Conservation (phyloP, 371 early-diverging fungal species). For the Syncephalastrum racemosum region DNA sequence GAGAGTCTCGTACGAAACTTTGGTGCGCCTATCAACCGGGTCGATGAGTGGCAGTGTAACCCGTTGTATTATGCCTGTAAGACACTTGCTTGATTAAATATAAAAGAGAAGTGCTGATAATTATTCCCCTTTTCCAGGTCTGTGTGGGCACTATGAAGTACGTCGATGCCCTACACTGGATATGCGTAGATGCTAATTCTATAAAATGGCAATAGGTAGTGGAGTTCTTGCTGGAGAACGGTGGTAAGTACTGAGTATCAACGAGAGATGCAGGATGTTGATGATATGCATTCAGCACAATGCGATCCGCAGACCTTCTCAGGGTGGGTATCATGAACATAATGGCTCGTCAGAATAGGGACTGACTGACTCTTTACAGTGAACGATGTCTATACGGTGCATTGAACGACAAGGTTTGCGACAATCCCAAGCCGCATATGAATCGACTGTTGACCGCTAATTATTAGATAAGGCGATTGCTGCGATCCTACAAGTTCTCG, state of each 20-base stretch:
- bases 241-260: conserved; percentile 12
- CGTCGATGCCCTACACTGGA: neutral
- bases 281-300: conserved; percentile 31
- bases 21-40: conserved; percentile 36
- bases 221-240: conserved; percentile 19
- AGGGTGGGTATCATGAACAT: conserved; percentile 22
- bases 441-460: neutral
- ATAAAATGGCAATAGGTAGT: conserved; percentile 3
- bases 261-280: conserved; percentile 9
- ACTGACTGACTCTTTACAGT: conserved; percentile 8
- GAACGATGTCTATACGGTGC: conserved; percentile 45
- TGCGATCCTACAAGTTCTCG: conserved; percentile 37
- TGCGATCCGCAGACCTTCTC: conserved; percentile 44
- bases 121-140: conserved; percentile 17
- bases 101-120: neutral
- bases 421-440: no score
- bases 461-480: conserved; percentile 27
- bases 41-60: conserved; percentile 39
- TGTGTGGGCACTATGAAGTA: conserved; percentile 35
- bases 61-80: conserved; percentile 45
- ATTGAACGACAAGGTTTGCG: conserved; percentile 22
- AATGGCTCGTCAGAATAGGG: neutral
- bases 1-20: conserved; percentile 37
- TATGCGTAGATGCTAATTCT: neutral
- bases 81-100: conserved; percentile 3